A percentile compares a stretch with the other conserved stretches of the same genome.
Evolutionary conservation across 345 rosid genomes (phyloP).

Genomic region (Eucalyptus lansdowneana): DNA sequence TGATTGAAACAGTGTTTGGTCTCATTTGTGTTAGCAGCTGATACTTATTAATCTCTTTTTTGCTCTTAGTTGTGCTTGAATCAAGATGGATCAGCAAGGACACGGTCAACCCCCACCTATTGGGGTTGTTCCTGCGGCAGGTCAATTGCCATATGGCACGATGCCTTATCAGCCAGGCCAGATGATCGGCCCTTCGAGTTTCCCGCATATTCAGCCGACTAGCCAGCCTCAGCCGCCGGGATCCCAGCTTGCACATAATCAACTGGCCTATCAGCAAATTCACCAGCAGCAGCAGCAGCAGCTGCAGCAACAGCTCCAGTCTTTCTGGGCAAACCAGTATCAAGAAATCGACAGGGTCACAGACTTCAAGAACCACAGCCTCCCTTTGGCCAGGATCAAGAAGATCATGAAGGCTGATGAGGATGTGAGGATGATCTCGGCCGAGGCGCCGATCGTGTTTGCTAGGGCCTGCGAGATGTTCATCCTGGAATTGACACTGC

Average conservation of each 20-base stretch:
- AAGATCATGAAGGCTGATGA: constrained; percentile 99
- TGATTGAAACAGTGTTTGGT: background rate
- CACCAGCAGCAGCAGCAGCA: constrained; percentile 94
- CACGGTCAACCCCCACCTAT: constrained; percentile 55
- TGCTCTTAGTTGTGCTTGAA: background rate
- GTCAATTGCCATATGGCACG: constrained; percentile 39
- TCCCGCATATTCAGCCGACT: constrained; percentile 16
- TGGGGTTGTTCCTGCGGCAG: constrained; percentile 26
- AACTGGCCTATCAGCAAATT: constrained; percentile 76
- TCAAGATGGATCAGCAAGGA: constrained; percentile 73
- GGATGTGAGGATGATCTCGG: constrained; percentile 96
- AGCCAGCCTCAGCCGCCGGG: constrained; percentile 48
- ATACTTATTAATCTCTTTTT: background rate
- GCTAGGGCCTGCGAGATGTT: constrained; percentile 99
- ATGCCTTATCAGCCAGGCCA: constrained; percentile 52
- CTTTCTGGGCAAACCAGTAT: constrained; percentile 77
- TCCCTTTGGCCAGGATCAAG: constrained; percentile 93
- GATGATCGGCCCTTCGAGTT: constrained; percentile 28
- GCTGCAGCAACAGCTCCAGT: constrained; percentile 75
- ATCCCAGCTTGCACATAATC: constrained; percentile 51
- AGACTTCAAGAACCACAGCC: constrained; percentile 92
- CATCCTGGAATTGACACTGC: constrained; percentile 75
- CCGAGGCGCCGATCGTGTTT: constrained; percentile 92
- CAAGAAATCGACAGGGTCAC: constrained; percentile 72
- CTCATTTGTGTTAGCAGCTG: background rate